Evolutionary conservation across 106 monocot genomes (phyloP).

Genomic region (Gastrodia elata): DNA sequence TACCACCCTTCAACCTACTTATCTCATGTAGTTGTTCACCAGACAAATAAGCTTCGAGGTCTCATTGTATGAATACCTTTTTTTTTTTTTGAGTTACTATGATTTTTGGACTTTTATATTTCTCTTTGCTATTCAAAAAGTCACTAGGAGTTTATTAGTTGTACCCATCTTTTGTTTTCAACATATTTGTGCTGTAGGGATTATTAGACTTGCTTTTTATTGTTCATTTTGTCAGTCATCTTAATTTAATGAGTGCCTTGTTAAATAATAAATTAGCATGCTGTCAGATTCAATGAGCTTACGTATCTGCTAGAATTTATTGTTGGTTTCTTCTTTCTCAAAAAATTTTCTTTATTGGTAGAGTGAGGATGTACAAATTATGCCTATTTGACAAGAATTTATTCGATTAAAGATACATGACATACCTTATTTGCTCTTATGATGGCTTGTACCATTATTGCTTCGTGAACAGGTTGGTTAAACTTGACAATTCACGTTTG

Average conservation of each 20-base stretch:
- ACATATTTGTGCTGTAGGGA: background rate
- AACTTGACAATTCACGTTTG: no score
- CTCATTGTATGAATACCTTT: constrained; percentile 56
- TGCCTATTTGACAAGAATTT: background rate
- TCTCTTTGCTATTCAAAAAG: background rate
- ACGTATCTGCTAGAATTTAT: background rate
- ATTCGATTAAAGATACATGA: background rate
- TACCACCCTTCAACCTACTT: constrained; percentile 74
- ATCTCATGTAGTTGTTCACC: constrained; percentile 57
- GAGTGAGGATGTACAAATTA: background rate
- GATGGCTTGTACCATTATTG: no score
- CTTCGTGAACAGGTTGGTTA: no score
- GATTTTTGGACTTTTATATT: background rate
- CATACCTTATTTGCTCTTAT: no score
- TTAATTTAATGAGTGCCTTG: background rate
- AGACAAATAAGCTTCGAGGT: constrained; percentile 64
- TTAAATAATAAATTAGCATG: background rate
- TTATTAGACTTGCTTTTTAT: background rate
- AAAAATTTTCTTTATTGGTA: background rate
- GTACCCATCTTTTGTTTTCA: background rate
- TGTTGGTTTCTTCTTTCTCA: background rate
- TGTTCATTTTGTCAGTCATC: background rate
- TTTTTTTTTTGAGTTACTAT: background rate
- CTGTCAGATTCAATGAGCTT: background rate
- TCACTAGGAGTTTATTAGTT: background rate